These are phyloP conservation scores for Aureobasidium pullulans DNA, from an alignment of 2,329 filamentous ascomycete genomes.

Conservation along the genomic window DNA sequence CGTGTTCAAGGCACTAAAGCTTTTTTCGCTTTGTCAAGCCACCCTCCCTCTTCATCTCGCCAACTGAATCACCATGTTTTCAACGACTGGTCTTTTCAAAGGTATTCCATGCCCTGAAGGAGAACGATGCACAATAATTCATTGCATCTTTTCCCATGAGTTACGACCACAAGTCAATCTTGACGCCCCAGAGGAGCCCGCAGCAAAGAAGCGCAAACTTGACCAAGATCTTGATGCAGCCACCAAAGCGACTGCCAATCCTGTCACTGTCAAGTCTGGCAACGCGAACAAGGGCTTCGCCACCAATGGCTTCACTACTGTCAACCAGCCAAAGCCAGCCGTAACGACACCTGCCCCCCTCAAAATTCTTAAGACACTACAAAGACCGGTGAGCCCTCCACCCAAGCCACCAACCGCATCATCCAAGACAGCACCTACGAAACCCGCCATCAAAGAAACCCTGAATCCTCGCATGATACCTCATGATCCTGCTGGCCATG, in stretches of 20 bases:
- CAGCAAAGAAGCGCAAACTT: slow-evolving; percentile 28
- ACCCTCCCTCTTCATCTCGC: not conserved
- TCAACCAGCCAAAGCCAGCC: not conserved
- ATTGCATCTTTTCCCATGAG: slow-evolving; percentile 54
- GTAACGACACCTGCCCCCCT: slow-evolving; percentile 19
- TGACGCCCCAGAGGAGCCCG: not conserved
- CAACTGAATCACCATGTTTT: slow-evolving; percentile 40
- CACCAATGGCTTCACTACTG: not conserved
- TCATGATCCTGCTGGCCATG: slow-evolving; percentile 35
- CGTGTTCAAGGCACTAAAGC: not conserved
- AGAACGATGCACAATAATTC: slow-evolving; percentile 42
- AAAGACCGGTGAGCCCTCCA: slow-evolving; percentile 16
- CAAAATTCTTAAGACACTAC: slow-evolving; percentile 9
- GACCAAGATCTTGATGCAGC: not conserved
- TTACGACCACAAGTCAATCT: not conserved
- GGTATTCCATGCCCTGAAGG: slow-evolving; percentile 46
- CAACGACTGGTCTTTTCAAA: slow-evolving; percentile 48
- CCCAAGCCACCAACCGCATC: not conserved
- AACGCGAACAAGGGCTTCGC: not conserved
- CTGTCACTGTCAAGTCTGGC: not conserved
- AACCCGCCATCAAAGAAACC: slow-evolving; percentile 17
- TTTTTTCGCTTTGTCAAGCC: not conserved
- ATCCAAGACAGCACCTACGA: not conserved
- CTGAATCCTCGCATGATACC: slow-evolving; percentile 62
- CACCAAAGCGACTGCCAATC: not conserved